phyloP scores from a whole-genome alignment of 371 early-diverging fungal genomes.

The Synchytrium microbalum region DNA sequence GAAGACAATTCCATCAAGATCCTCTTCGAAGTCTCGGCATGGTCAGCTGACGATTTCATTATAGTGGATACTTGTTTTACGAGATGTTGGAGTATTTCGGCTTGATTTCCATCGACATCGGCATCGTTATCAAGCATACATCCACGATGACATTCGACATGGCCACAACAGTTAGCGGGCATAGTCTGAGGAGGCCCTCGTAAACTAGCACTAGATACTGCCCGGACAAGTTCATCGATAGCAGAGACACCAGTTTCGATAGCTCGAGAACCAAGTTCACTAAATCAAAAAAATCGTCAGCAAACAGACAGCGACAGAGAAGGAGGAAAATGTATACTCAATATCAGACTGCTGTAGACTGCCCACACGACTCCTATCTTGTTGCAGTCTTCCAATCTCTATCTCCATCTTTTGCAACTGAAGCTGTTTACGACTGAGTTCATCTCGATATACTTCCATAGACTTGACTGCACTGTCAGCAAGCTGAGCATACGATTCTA shows the following conservation, averaged over 20 bases:
- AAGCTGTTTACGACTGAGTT: slow-evolving; percentile 3
- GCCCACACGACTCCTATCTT: not conserved
- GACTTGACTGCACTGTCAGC: slow-evolving; percentile 18
- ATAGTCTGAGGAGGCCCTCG: too few relatives aligned
- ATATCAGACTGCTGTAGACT: too few relatives aligned
- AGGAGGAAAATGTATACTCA: too few relatives aligned
- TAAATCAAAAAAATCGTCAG: not conserved
- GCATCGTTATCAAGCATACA: too few relatives aligned
- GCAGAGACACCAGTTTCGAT: not conserved
- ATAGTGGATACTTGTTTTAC: not conserved
- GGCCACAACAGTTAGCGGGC: too few relatives aligned
- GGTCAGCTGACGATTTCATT: slow-evolving; percentile 9
- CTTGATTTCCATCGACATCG: too few relatives aligned
- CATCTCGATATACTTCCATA: slow-evolving; percentile 26
- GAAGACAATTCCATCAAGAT: slow-evolving; percentile 8
- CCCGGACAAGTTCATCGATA: too few relatives aligned
- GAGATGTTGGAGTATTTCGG: not conserved
- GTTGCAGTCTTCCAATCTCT: too few relatives aligned
- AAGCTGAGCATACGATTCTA: slow-evolving; percentile 14
- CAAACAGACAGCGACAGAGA: too few relatives aligned
- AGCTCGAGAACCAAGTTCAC: not conserved
- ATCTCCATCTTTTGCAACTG: not conserved
- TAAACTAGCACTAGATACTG: too few relatives aligned
- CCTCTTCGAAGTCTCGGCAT: slow-evolving; percentile 8
- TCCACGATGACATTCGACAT: too few relatives aligned